Percentiles rank a stretch among this genome's conserved stretches.
Evolutionary conservation across 345 rosid species (phyloP).

Genomic region (Turritis glabra): DNA sequence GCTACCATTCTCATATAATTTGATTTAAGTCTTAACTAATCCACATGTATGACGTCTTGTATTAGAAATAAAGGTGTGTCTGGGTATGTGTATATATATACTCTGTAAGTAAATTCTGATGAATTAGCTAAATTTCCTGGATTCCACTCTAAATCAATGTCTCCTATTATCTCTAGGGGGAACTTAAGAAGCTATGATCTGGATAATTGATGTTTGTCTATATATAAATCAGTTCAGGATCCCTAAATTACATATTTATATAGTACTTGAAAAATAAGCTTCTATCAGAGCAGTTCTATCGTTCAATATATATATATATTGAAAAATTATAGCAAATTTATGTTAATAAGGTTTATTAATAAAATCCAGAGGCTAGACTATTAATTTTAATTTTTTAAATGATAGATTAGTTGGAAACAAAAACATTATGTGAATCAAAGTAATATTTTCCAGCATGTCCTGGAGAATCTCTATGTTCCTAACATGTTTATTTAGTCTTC

Average conservation of each 20-base stretch:
- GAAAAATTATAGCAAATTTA: background rate
- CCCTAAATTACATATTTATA: slow-evolving; percentile 5
- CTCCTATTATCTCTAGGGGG: background rate
- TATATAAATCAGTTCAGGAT: background rate
- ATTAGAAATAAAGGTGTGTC: background rate
- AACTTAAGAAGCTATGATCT: background rate
- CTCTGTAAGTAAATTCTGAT: background rate
- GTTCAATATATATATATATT: background rate
- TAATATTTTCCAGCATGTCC: slow-evolving; percentile 3
- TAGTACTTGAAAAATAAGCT: background rate
- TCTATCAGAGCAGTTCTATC: too few species aligned
- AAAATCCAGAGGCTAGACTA: background rate
- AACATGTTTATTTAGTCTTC: slow-evolving; percentile 6
- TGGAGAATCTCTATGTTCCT: background rate
- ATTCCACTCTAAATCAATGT: background rate
- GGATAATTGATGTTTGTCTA: background rate
- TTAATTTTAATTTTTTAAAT: background rate
- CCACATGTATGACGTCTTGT: slow-evolving; percentile 1
- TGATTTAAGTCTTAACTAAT: slow-evolving; percentile 5
- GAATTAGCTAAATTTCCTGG: background rate
- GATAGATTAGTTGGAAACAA: background rate
- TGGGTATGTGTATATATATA: background rate
- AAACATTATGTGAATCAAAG: background rate
- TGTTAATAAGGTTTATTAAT: background rate
- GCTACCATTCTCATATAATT: background rate